phyloP scores from a whole-genome alignment of 805 yeast genomes.

The Candida silvatica region DNA sequence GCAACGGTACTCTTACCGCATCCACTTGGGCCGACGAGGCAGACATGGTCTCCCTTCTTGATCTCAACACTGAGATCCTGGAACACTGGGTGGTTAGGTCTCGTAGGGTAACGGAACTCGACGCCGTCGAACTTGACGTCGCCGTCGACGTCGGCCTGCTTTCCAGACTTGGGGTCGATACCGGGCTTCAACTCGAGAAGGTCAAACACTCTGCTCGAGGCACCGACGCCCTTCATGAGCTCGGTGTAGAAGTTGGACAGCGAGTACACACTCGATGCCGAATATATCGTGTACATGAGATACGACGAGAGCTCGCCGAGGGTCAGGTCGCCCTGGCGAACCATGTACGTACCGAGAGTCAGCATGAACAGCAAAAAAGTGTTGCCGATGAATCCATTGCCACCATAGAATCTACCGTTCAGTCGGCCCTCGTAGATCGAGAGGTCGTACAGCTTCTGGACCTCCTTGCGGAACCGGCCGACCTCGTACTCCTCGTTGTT shows the following conservation, averaged over 20 bases:
- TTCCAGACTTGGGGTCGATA: slow-evolving; percentile 62
- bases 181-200: slow-evolving; percentile 69
- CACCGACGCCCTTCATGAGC: slow-evolving; percentile 95
- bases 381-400: slow-evolving; percentile 82
- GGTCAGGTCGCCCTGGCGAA: slow-evolving; percentile 63
- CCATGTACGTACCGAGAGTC: slow-evolving; percentile 76
- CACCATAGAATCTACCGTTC: slow-evolving; percentile 67
- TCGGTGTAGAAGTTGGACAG: slow-evolving; percentile 87
- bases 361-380: slow-evolving; percentile 68
- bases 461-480: slow-evolving; percentile 62
- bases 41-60: slow-evolving; percentile 76
- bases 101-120: slow-evolving; percentile 73
- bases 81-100: slow-evolving; percentile 66
- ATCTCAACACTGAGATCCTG: slow-evolving; percentile 49
- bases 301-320: slow-evolving; percentile 88
- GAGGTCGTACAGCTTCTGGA: slow-evolving; percentile 52
- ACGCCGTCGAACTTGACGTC: slow-evolving; percentile 58
- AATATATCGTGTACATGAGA: slow-evolving; percentile 91
- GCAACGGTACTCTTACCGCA: slow-evolving; percentile 90
- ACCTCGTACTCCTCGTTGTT: slow-evolving; percentile 79
- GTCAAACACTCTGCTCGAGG: slow-evolving; percentile 87
- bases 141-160: slow-evolving; percentile 35
- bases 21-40: slow-evolving; percentile 95
- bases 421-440: slow-evolving; percentile 76
- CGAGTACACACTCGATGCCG: slow-evolving; percentile 90